Base-by-base conservation (phyloP, 1,284 basidiomycete species). In the Porogramme epimiltina region DNA sequence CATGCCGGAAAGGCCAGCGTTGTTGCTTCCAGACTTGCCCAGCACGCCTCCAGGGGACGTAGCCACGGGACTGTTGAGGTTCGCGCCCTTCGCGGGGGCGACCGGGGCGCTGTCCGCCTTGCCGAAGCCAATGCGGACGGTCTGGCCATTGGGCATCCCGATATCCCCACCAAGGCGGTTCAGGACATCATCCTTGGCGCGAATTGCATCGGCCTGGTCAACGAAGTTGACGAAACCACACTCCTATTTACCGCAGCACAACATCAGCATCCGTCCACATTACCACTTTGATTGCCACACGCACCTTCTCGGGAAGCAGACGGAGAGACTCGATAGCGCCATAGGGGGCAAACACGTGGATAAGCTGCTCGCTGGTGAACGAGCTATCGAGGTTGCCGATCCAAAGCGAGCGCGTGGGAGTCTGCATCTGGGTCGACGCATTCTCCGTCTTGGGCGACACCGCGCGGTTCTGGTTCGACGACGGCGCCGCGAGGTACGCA, bases 151-250 rank as follows among this genome's bases (percentile, higher is more conserved):
- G 11, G 91, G 89, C 81, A 95, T 91, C 49, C 92, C 89, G 59
- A 98, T 93, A 59, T 95, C 92, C 4, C 95, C 95, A 34, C 93
- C 93, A 34, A 98, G 83, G 26, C 95, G 87, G 66, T 95, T 97
- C 46, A 97, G 79, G 18, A 98, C 93, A 68, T 99, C 97, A 37
- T 99, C 96, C 65, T 96, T 94, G 5, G 96, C 96, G 51, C 91
- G 87, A 54, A 98, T 87, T 18, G 96, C 97, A 70, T 98, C 96
- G 1, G 85, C 81, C 66, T 93, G 88, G 61, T 97, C 95, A 49
- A 97, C 91, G 67, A 96, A 99, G 71, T 99, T 99, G 70, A 99
- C 95, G 69, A 99, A 99, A 9, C 95, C 96, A 68, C 97, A 99
- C 68, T 96, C 95, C 93, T 96, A 47, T 34, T 53, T 55, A 23